These are phyloP conservation scores for Lathyrus aphaca DNA, from an alignment of 306 rosid species.

Conservation along the genomic window DNA sequence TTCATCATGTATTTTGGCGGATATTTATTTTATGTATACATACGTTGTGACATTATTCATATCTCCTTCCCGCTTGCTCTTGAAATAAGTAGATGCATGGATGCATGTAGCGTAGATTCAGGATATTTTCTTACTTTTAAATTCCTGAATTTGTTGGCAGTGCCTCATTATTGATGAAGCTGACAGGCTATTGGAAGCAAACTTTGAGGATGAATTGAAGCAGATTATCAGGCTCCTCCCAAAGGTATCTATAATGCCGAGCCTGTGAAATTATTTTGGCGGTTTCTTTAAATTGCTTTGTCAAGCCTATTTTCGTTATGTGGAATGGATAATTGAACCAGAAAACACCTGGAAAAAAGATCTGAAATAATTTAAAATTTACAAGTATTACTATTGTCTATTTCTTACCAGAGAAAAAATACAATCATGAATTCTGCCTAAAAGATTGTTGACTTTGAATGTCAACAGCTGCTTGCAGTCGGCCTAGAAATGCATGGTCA, in stretches of 20 bases:
- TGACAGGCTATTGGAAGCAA: constrained; percentile 90
- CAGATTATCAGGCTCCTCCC: constrained; percentile 82
- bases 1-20: constrained; percentile 15
- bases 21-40: constrained; percentile 17
- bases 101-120: constrained; percentile 35
- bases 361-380: background rate
- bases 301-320: background rate
- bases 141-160: constrained; percentile 50
- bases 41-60: background rate
- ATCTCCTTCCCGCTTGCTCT: background rate
- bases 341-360: constrained; percentile 16
- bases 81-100: constrained; percentile 7
- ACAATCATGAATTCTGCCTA: background rate
- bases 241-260: constrained; percentile 55
- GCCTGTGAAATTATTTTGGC: constrained; percentile 20
- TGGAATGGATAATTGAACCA: constrained; percentile 14
- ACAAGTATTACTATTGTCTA: background rate
- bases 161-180: constrained; percentile 96
- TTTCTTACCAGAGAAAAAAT: constrained; percentile 11
- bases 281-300: background rate
- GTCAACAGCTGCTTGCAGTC: constrained; percentile 15
- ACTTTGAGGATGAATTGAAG: constrained; percentile 96
- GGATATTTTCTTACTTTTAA: constrained; percentile 31
- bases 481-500: constrained; percentile 5
- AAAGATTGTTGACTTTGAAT: constrained; percentile 10